These are phyloP conservation scores for Wickerhamiella azyma DNA, from an alignment of 805 yeast species.

Conservation along the genomic window DNA sequence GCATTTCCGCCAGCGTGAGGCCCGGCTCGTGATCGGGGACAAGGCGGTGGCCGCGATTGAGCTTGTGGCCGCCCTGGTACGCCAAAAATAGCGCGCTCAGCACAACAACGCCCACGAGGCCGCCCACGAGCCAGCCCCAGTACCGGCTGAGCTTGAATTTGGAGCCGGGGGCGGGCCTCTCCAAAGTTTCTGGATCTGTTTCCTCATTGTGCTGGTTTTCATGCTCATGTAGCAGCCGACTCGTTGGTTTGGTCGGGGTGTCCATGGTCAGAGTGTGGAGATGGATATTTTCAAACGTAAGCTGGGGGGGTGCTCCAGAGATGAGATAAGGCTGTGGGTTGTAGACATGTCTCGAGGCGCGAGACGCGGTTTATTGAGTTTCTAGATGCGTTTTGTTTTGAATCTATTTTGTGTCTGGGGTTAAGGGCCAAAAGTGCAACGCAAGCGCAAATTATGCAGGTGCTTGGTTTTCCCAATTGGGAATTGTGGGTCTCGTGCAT, in stretches of 20 bases:
- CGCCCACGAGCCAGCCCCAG: slow-evolving; percentile 2
- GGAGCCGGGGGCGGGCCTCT: too few relatives aligned
- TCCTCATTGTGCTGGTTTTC: too few relatives aligned
- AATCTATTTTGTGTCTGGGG: too few relatives aligned
- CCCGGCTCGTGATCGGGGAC: slow-evolving; percentile 4
- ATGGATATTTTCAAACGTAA: neutral
- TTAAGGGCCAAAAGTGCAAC: too few relatives aligned
- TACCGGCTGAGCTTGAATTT: neutral
- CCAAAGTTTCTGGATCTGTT: neutral
- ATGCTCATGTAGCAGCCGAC: neutral
- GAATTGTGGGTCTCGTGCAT: too few relatives aligned
- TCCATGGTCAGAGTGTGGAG: neutral
- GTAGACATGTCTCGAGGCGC: too few relatives aligned
- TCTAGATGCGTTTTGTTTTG: too few relatives aligned
- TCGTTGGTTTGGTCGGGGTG: neutral
- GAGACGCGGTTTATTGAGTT: too few relatives aligned
- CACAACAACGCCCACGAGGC: neutral
- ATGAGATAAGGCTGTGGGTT: neutral
- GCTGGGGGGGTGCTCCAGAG: too few relatives aligned
- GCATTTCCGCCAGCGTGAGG: slow-evolving; percentile 14
- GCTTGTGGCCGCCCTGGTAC: neutral
- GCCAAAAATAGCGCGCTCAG: neutral
- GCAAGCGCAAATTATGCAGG: too few relatives aligned
- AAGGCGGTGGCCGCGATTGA: neutral
- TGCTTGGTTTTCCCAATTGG: too few relatives aligned